Conservation (phyloP, 352 stramenopile genomes). For the Globisporangium nagaii region DNA sequence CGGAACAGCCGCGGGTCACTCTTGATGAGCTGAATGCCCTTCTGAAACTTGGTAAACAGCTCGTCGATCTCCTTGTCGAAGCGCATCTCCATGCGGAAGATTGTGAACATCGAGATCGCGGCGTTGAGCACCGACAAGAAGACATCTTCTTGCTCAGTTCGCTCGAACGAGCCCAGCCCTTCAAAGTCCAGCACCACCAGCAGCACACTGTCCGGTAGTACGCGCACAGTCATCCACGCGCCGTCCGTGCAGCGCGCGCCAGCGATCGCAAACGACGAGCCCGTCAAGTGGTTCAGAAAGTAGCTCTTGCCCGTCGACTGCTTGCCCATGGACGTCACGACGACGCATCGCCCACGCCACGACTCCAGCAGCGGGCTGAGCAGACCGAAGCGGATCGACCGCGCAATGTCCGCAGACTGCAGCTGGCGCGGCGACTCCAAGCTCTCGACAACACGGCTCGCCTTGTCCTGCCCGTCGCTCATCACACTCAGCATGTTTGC, state of each 20-base stretch:
- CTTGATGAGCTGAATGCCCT: slow-evolving; percentile 58
- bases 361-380: slow-evolving; percentile 13
- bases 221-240: slow-evolving; percentile 52
- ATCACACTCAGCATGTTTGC: slow-evolving; percentile 52
- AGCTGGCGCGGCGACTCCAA: slow-evolving; percentile 13
- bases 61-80: slow-evolving; percentile 73
- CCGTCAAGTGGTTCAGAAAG: slow-evolving; percentile 71
- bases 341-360: slow-evolving; percentile 12
- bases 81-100: slow-evolving; percentile 76
- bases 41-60: slow-evolving; percentile 65
- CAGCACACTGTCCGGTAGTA: slow-evolving; percentile 33
- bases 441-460: slow-evolving; percentile 14
- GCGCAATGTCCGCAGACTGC: slow-evolving; percentile 34
- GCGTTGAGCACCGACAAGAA: slow-evolving; percentile 73
- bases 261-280: slow-evolving; percentile 67
- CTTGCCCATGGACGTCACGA: slow-evolving; percentile 15
- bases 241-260: slow-evolving; percentile 58
- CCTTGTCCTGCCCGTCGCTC: slow-evolving; percentile 32
- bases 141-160: slow-evolving; percentile 69
- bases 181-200: slow-evolving; percentile 80
- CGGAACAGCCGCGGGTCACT: slow-evolving; percentile 52
- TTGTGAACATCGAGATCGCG: slow-evolving; percentile 61
- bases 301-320: slow-evolving; percentile 81
- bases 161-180: slow-evolving; percentile 66
- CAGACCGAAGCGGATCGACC: slow-evolving; percentile 17